phyloP scores from a whole-genome alignment of 2,329 filamentous ascomycete species.

The Dothiorella sarmentorum region DNA sequence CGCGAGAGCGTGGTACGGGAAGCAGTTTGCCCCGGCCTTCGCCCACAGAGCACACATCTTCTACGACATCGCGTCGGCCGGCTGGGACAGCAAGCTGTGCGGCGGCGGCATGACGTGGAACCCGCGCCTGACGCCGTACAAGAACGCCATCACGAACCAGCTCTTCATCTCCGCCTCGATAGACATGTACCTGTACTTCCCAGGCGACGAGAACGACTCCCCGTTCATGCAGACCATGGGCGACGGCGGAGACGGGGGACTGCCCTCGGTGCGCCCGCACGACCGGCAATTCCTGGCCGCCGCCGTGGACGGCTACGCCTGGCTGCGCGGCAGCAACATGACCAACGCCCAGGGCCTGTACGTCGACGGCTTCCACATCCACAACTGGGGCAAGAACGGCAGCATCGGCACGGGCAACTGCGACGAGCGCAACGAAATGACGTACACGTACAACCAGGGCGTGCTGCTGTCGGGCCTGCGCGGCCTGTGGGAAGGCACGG shows the following conservation, averaged over 20 bases:
- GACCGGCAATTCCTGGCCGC: slow-evolving; percentile 67
- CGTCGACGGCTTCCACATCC: slow-evolving; percentile 85
- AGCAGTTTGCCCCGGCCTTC: slow-evolving; percentile 70
- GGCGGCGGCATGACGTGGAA: slow-evolving; percentile 91
- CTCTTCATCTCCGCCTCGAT: slow-evolving; percentile 82
- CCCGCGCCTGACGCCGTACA: slow-evolving; percentile 75
- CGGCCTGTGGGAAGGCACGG: slow-evolving; percentile 75
- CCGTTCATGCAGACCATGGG: slow-evolving; percentile 53
- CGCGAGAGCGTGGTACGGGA: slow-evolving; percentile 64
- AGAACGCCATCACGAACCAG: slow-evolving; percentile 95
- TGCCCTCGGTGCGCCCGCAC: slow-evolving; percentile 39
- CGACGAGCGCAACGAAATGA: slow-evolving; percentile 78
- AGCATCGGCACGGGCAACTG: slow-evolving; percentile 67
- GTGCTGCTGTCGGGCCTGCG: slow-evolving; percentile 79
- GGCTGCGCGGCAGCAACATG: slow-evolving; percentile 79
- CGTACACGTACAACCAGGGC: slow-evolving; percentile 95
- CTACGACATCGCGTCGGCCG: slow-evolving; percentile 72
- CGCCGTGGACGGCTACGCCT: slow-evolving; percentile 74
- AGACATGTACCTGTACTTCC: slow-evolving; percentile 85
- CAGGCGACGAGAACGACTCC: slow-evolving; percentile 70
- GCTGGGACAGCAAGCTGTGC: slow-evolving; percentile 81
- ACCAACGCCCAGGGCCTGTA: slow-evolving; percentile 72
- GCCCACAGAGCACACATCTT: slow-evolving; percentile 81
- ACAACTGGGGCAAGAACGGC: slow-evolving; percentile 53
- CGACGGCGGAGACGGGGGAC: slow-evolving; percentile 20